Base-by-base conservation (phyloP, 192 early-diverging fungal genomes). In the Backusella morwellensis region DNA sequence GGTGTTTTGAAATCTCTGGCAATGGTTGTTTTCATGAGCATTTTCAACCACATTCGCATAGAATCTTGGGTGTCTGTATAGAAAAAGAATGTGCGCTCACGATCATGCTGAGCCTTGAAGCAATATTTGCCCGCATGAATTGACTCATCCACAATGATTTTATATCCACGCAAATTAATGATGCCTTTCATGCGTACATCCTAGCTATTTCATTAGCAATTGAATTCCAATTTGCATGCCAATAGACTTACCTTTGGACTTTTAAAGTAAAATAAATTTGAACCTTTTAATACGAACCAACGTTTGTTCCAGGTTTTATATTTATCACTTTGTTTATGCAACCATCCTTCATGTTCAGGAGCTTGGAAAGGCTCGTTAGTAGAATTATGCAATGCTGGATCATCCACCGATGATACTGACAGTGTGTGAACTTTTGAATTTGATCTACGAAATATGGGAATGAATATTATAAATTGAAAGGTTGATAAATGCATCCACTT, bases 21-120 rank as follows among this genome's bases (percentile, higher is more conserved):
- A 74, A 91, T 91, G 0, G 90, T 91, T 2, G 89, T 88, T 75
- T 91, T 91, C 86, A 91, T 89, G 70, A 91, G 73, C 14, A 87
- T 84, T 66, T 88, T 89, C 34, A 90, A 81, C 90, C 90, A 91
- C 1, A 79, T 73, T 26, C 82, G 81, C 81, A 89, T 84, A 23
- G 84, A 82, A 29, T 75, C 82, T 23, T 86, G 77, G 47, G 84
- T 83, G 35, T 91, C 90, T 2, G 88, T 85, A 69, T 87, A 89
- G 72, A 91, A 91, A 68, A 80, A 90, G 70, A 89, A 89, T n/a
- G 83, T 84, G 41, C 89, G 81, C 36, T 88, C 85, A 12, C 80
- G 74, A 36, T 90, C 90, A 66, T 91, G 90, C 19, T 85, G 80
- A 4, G 86, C 86, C 77, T 88, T 90, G 77, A 91, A 91, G 54